Base-by-base conservation (phyloP, 129 eudicot genomes). In the Gnaphalium uliginosum region DNA sequence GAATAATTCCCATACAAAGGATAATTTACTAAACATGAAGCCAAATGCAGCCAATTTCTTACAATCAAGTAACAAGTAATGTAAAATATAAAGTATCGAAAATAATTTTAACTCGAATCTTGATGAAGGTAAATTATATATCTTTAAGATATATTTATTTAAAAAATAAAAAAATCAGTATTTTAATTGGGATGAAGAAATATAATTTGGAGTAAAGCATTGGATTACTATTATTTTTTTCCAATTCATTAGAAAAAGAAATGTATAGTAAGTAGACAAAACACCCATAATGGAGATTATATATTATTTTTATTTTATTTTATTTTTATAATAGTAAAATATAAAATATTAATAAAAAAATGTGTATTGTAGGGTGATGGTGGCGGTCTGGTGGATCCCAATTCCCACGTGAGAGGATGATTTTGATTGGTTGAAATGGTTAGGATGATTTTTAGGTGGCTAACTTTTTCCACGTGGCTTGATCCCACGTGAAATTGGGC, bases 371-470 rank as follows among this genome's bases (percentile, higher is more conserved):
- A 17, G 48, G 64, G 35, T 68, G 71, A 62, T 25, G 72, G 57
- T 8, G 9, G 46, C 46, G 46, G 46, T 39, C 14, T 39, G 46
- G 67, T 64, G 85, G 87, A 73, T 30, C 82, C 71, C 72, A n/a
- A 7, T 18, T 60, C 84, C 93, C 93, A 88, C 93, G 89, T 88
- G 93, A 78, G 77, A 62, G 54, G 8, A 66, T 58, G 77, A 13
- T 33, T 60, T 51, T 88, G 79, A 88, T 88, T 88, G 93, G 93
- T 65, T 69, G 77, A 50, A 71, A 82, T 15, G 26, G 73, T 87
- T 82, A 79, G 74, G 54, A 78, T 26, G 79, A 82, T 83, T 78
- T 78, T 69, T 85, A 71, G 76, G 61, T 41, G 19, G 60, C 77
- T 6, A 35, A 63, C 33, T 39, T 46, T 63, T 74, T 64, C 74